A percentile compares a stretch with the other conserved stretches of the same genome.
Conservation (phyloP, 169 alveolate genomes). For the Cytauxzoon felis region DNA sequence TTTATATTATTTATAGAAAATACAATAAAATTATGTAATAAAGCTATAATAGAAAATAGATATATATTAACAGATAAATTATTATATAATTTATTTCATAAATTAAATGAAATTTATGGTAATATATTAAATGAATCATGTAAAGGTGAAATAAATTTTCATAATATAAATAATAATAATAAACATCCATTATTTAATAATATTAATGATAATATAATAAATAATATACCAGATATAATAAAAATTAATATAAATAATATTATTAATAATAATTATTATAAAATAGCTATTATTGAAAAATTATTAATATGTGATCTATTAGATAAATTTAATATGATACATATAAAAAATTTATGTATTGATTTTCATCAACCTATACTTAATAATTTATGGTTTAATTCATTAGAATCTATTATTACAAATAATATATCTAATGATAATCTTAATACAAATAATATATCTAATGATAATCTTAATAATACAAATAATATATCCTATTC, state of each 20-base stretch:
- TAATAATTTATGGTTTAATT: slow-evolving; percentile 16
- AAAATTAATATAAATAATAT: background rate
- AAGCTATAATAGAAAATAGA: slow-evolving; percentile 23
- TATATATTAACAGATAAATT: slow-evolving; percentile 35
- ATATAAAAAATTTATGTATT: slow-evolving; percentile 10
- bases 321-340: slow-evolving; percentile 17
- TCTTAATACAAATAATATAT: too few relatives aligned
- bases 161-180: too few relatives aligned
- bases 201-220: slow-evolving; percentile 19
- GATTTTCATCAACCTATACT: slow-evolving; percentile 27
- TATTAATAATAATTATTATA: slow-evolving; percentile 24
- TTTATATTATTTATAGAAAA: slow-evolving; percentile 35
- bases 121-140: too few relatives aligned
- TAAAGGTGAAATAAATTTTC: too few relatives aligned
- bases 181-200: slow-evolving; percentile 17
- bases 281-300: slow-evolving; percentile 10
- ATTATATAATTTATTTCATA: slow-evolving; percentile 21
- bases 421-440: too few relatives aligned
- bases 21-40: slow-evolving; percentile 7
- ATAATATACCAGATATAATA: slow-evolving; percentile 25
- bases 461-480: too few relatives aligned
- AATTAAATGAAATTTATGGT: slow-evolving; percentile 28
- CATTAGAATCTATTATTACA: background rate
- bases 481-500: too few relatives aligned
- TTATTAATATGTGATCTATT: slow-evolving; percentile 21